These are phyloP conservation scores for Lactarius deliciosus DNA, from an alignment of 768 basidiomycete species.

Conservation along the genomic window DNA sequence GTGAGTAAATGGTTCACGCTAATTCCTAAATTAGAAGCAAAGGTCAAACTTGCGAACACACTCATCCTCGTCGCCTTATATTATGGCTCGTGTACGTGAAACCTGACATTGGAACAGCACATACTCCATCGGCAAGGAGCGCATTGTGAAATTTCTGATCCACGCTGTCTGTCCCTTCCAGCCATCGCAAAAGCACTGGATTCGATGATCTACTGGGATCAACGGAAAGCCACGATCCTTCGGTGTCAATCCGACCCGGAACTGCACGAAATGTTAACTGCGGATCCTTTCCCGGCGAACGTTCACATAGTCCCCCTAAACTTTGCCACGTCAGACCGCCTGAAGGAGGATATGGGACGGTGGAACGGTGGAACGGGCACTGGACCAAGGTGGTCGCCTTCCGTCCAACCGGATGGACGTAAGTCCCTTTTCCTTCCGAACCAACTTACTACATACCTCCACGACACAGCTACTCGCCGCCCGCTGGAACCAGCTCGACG, in stretches of 20 bases:
- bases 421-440: too few relatives aligned
- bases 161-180: neutral
- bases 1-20: conserved; percentile 56
- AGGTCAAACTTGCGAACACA: conserved; percentile 41
- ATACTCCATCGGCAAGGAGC: conserved; percentile 96
- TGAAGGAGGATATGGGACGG: conserved; percentile 73
- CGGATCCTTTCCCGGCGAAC: conserved; percentile 69
- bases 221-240: conserved; percentile 80
- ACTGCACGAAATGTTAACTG: conserved; percentile 72
- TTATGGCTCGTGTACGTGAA: neutral
- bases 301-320: conserved; percentile 87
- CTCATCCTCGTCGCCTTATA: conserved; percentile 54
- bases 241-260: conserved; percentile 84
- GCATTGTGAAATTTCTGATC: conserved; percentile 86
- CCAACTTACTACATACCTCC: too few relatives aligned
- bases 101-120: conserved; percentile 51
- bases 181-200: conserved; percentile 27
- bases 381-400: conserved; percentile 60
- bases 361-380: conserved; percentile 66
- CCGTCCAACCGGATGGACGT: conserved; percentile 33
- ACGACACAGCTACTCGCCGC: conserved; percentile 56
- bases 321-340: conserved; percentile 69
- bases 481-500: conserved; percentile 58
- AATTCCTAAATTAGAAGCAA: conserved; percentile 32
- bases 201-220: conserved; percentile 87